Evolutionary conservation across 1,139 yeast species (phyloP).

Genomic region (Lodderomyces theae): DNA sequence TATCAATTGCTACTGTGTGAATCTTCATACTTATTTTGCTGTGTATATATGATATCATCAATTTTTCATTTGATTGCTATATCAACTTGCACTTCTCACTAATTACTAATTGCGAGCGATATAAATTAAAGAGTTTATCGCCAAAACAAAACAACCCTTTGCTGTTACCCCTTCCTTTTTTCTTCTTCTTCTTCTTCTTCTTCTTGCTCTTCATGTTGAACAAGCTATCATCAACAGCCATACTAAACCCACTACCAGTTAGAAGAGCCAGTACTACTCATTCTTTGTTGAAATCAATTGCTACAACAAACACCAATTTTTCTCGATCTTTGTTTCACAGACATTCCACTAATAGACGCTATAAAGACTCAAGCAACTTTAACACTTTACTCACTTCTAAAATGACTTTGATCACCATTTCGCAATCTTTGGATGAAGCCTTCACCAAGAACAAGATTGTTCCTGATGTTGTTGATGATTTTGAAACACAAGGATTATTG

Average conservation of each 20-base stretch:
- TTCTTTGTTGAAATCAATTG: conserved; percentile 2
- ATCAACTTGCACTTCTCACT: too few species aligned
- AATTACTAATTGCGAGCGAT: too few species aligned
- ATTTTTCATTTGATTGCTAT: too few species aligned
- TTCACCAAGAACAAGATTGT: conserved; percentile 57
- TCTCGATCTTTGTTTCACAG: neutral
- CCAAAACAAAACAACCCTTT: neutral
- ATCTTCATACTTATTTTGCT: too few species aligned
- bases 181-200: conserved; percentile 4
- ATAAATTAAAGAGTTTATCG: too few species aligned
- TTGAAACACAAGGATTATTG: conserved; percentile 45
- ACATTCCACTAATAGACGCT: neutral
- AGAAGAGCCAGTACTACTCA: conserved; percentile 4
- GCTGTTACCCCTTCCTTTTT: conserved; percentile 2
- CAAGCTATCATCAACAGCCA: conserved; percentile 7
- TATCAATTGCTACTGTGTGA: too few species aligned
- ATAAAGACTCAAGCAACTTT: neutral
- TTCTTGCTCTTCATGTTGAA: conserved; percentile 10
- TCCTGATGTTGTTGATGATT: conserved; percentile 58
- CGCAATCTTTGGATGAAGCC: conserved; percentile 62
- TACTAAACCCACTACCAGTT: neutral
- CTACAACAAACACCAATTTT: neutral
- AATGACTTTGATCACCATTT: conserved; percentile 50
- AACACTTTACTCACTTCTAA: conserved; percentile 8
- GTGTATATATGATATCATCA: too few species aligned